Evolutionary conservation across 106 monocot genomes (phyloP), one percentile per base, ranked within the genome.

Genomic region (Acorus calamus): DNA sequence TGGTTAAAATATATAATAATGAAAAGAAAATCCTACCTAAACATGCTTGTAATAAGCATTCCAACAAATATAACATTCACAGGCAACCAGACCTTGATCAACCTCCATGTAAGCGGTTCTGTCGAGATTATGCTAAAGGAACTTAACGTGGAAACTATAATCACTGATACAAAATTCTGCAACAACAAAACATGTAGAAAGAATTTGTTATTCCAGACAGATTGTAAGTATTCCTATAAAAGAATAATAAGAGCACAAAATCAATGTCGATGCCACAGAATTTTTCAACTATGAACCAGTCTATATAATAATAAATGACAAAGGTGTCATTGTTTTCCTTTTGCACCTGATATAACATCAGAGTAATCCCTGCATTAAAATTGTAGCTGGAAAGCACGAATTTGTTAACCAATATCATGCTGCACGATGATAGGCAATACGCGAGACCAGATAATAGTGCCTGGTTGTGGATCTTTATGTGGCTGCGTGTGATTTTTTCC

Each of bases 351-450:
- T 91, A 96, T 53, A 91, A 69, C 96, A 96, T 96, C 66, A 96
- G 68, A 52, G 72, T 87, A 60, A 96, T 91, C 72, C 84, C 87
- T 67, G 91, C 96, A 82, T 77, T 84, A 75, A 96, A 96, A 75
- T 83, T 71, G 71, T 80, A 96, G 52, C 79, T 80, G 44, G 96
- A 96, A 6, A 96, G 74, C 50, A 96, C 87, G 76, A 72, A 82
- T 52, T 96, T 96, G 68, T 96, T 96, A 13, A 96, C 84, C 11
- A 96, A 71, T 73, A 91, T 96, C 96, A 96, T 96, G 82, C 91
- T 91, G 71, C 96, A 96, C 44, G 96, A 96, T 56, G 91, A 91
- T 62, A 96, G 47, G 72, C 96, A 96, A 70, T 96, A 96, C 43
- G 91, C 82, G 51, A 96, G 69, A 28, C 96, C 90, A 66, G 96